Base-by-base conservation (phyloP, 1,284 basidiomycete genomes). In the Cystobasidium pallidum region DNA sequence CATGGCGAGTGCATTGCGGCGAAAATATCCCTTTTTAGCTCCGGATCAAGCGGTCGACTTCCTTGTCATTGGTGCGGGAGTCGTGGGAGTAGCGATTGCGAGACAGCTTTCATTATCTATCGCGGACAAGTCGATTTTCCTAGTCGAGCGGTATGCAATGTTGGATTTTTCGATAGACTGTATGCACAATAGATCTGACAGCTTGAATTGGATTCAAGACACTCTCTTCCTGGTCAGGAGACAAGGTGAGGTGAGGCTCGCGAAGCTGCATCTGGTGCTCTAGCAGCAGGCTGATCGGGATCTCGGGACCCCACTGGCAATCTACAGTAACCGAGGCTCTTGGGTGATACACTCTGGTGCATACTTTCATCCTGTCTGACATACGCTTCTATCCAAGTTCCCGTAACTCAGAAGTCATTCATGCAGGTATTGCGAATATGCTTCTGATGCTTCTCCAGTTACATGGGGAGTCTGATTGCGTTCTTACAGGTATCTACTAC, bases 391-490 rank as follows among this genome's bases (percentile, higher is more conserved):
- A 13, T n/a, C n/a, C 26, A 73, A 94, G 91, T 80, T 93, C 93
- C 45, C 88, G 95, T 24, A 97, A 97, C 80, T 95, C 92, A 0
- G 95, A 98, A 79, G 95, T 99, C 17, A 90, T 97, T 52, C 94
- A 97, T 82, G 91, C 92, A 58, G 70, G 70, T 66, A 52, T 52
- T 32, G 15, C 26, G 24, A 52, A 21, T 30, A 7, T 11, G 52
- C 24, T 28, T 32, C 47, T 54, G 8, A 52, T n/a, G n/a, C n/a
- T n/a, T n/a, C n/a, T n/a, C n/a, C n/a, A n/a, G n/a, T n/a, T n/a
- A n/a, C n/a, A n/a, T n/a, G n/a, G n/a, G n/a, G n/a, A n/a, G n/a
- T n/a, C n/a, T n/a, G n/a, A n/a, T n/a, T n/a, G n/a, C 15, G 51
- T 26, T 10, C 70, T 70, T 39, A 45, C 70, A 8, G 82, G 82